Conservation (phyloP, 2,329 filamentous ascomycete species). For the Elsinoe australis region DNA sequence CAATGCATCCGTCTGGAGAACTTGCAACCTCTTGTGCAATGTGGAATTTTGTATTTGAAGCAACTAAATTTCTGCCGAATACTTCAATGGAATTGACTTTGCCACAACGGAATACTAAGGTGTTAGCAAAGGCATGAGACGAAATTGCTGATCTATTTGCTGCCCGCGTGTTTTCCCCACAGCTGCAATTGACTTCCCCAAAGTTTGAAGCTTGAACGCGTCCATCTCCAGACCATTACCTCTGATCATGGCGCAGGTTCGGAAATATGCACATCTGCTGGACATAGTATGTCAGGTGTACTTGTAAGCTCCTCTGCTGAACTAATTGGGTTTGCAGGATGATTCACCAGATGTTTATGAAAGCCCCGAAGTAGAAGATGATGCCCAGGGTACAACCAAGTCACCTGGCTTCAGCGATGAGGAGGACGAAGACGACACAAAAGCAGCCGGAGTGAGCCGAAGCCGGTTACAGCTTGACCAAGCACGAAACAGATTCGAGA, state of each 20-base stretch:
- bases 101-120: too few relatives aligned
- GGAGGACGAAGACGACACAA: conserved; percentile 42
- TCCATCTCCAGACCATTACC: neutral
- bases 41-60: too few relatives aligned
- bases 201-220: neutral
- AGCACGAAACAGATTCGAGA: conserved; percentile 72
- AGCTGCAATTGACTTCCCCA: neutral
- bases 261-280: conserved; percentile 21
- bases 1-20: too few relatives aligned
- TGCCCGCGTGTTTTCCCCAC: too few relatives aligned
- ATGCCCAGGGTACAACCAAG: conserved; percentile 44
- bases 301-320: neutral
- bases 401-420: conserved; percentile 22
- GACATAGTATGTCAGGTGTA: conserved; percentile 17
- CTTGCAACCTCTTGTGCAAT: too few relatives aligned
- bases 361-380: conserved; percentile 85
- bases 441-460: conserved; percentile 57
- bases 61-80: too few relatives aligned
- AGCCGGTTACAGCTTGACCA: conserved; percentile 67
- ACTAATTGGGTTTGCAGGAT: conserved; percentile 16
- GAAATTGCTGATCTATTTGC: too few relatives aligned
- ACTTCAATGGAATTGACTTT: too few relatives aligned
- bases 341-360: conserved; percentile 87
- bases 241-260: conserved; percentile 21
- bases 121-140: too few relatives aligned